Conservation (phyloP, 805 yeast species). For the Candida argentea region DNA sequence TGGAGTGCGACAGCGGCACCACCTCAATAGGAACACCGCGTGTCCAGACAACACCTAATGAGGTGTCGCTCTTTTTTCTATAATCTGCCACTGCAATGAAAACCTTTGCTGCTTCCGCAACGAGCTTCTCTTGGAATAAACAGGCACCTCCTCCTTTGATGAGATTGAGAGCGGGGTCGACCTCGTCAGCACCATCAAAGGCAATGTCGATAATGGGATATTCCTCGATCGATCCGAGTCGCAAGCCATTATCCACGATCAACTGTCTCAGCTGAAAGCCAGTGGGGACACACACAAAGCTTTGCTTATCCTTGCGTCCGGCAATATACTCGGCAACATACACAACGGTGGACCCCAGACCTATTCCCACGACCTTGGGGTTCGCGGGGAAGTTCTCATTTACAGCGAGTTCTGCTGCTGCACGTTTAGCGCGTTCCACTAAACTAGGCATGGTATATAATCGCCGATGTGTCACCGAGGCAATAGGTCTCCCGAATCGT, state of each 20-base stretch:
- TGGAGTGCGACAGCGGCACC: conserved; percentile 78
- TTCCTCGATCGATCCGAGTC: conserved; percentile 75
- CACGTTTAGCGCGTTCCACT: conserved; percentile 75
- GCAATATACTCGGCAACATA: conserved; percentile 93
- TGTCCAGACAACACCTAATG: conserved; percentile 72
- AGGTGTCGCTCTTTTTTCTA: conserved; percentile 61
- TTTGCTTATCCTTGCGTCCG: conserved; percentile 41
- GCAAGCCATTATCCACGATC: conserved; percentile 71
- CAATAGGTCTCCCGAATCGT: no score
- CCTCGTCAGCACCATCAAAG: conserved; percentile 98
- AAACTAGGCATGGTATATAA: conserved; percentile 9
- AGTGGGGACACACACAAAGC: conserved; percentile 81
- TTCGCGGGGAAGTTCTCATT: conserved; percentile 67
- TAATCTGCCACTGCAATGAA: conserved; percentile 89
- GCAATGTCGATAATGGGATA: conserved; percentile 79
- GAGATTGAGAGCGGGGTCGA: conserved; percentile 68
- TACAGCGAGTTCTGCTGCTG: conserved; percentile 88
- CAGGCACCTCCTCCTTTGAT: conserved; percentile 99
- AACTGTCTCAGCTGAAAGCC: conserved; percentile 91
- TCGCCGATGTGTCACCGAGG: no score
- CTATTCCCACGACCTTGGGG: conserved; percentile 80
- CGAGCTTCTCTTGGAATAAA: conserved; percentile 89
- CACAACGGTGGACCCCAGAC: conserved; percentile 96
- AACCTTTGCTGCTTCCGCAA: conserved; percentile 66
- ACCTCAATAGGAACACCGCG: conserved; percentile 95